phyloP scores from a whole-genome alignment of 164 flowering plant species.

The Platanus orientalis region DNA sequence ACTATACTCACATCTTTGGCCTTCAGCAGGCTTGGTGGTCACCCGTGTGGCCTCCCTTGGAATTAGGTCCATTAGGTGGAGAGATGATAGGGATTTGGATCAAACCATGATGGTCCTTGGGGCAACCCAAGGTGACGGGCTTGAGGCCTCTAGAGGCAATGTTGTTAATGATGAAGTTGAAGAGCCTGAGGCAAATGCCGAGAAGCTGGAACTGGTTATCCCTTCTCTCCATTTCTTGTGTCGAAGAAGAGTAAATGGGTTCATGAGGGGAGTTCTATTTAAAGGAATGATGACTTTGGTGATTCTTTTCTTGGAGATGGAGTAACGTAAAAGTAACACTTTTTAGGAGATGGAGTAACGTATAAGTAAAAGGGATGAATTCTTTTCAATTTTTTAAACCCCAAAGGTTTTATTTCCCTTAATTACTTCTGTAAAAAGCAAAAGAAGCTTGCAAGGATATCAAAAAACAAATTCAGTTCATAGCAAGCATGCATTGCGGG shows the following conservation, averaged over 20 bases:
- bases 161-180: constrained; percentile 29
- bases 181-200: constrained; percentile 37
- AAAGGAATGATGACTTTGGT: too few relatives aligned
- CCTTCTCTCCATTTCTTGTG: constrained; percentile 16
- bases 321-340: not conserved
- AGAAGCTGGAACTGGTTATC: constrained; percentile 13
- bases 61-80: too few relatives aligned
- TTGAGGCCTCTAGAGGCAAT: constrained; percentile 19
- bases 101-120: not conserved
- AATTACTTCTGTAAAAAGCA: constrained; percentile 1
- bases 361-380: constrained; percentile 3
- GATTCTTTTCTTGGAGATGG: too few relatives aligned
- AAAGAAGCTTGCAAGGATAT: not conserved
- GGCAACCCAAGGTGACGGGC: constrained; percentile 14
- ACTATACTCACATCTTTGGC: too few relatives aligned
- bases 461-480: not conserved
- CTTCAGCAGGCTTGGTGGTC: too few relatives aligned
- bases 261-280: constrained; percentile 2
- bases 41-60: too few relatives aligned
- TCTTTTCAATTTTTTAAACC: constrained; percentile 4
- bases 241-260: not conserved
- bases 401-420: not conserved
- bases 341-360: constrained; percentile 2
- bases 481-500: not conserved
- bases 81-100: not conserved